Evolutionary conservation across 1,284 basidiomycete genomes (phyloP).

Genomic region (Fomitopsis palustris): DNA sequence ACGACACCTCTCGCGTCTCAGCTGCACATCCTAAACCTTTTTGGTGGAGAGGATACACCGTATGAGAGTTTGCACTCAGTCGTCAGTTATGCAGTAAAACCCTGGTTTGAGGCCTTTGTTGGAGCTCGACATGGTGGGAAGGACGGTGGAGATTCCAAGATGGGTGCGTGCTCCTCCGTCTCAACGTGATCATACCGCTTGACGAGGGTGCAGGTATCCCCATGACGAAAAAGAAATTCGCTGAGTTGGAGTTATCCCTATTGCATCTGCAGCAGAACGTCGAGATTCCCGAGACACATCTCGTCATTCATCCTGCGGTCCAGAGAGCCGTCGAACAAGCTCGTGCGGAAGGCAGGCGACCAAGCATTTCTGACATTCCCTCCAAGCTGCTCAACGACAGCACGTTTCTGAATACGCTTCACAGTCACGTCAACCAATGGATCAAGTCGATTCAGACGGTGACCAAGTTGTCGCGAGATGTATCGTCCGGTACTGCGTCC

Average conservation of each 20-base stretch:
- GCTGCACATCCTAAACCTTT: slow-evolving; percentile 90
- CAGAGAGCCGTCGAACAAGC: slow-evolving; percentile 85
- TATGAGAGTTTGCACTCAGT: slow-evolving; percentile 97
- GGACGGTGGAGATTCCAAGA: slow-evolving; percentile 74
- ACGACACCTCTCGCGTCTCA: slow-evolving; percentile 78
- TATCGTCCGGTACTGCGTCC: slow-evolving; percentile 93
- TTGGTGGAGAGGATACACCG: slow-evolving; percentile 87
- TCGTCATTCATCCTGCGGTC: slow-evolving; percentile 89
- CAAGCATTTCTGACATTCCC: slow-evolving; percentile 78
- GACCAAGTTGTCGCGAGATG: slow-evolving; percentile 90
- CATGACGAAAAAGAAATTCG: slow-evolving; percentile 99
- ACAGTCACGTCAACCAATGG: slow-evolving; percentile 95
- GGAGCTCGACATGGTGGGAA: slow-evolving; percentile 72
- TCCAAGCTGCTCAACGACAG: slow-evolving; percentile 78
- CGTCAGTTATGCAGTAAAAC: slow-evolving; percentile 94
- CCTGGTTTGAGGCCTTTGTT: slow-evolving; percentile 98
- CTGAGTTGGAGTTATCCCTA: slow-evolving; percentile 94
- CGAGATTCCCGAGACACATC: slow-evolving; percentile 95
- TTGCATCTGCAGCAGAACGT: slow-evolving; percentile 98
- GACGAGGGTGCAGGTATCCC: slow-evolving; percentile 70
- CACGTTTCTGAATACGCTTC: slow-evolving; percentile 91
- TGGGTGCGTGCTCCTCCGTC: slow-evolving; percentile 65
- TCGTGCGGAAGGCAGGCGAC: slow-evolving; percentile 51
- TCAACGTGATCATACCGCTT: too few relatives aligned
- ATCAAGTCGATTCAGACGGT: slow-evolving; percentile 98